These are phyloP conservation scores for Candolleomyces eurysporus DNA, from an alignment of 768 basidiomycete species.

Conservation along the genomic window DNA sequence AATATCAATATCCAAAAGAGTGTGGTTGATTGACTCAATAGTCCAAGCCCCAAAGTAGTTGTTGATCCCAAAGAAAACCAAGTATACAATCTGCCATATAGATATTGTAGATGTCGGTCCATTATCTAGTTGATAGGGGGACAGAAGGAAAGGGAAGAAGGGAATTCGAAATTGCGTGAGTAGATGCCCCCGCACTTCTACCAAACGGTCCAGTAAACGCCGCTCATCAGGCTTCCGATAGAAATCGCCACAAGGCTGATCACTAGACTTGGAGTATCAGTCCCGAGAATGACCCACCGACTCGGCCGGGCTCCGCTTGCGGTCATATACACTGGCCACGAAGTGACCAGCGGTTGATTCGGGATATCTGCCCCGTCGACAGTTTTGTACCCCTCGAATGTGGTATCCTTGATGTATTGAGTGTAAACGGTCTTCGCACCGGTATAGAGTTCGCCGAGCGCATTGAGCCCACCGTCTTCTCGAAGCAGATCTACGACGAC, in stretches of 20 bases:
- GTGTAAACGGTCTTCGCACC: conserved; percentile 46
- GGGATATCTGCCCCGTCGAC: conserved; percentile 36
- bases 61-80: not conserved
- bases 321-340: conserved; percentile 24
- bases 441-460: conserved; percentile 44
- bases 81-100: not conserved
- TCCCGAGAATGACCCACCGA: conserved; percentile 11
- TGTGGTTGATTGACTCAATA: too few species aligned
- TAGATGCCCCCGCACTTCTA: not conserved
- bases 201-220: not conserved
- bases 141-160: not conserved
- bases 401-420: conserved; percentile 24
- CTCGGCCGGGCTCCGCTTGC: conserved; percentile 16
- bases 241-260: not conserved
- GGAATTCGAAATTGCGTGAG: not conserved
- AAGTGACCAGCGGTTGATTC: conserved; percentile 33
- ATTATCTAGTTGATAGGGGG: too few species aligned
- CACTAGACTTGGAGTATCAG: not conserved
- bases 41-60: not conserved
- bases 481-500: conserved; percentile 37
- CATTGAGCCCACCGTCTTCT: conserved; percentile 43
- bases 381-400: conserved; percentile 29
- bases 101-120: too few species aligned
- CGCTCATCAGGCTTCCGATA: conserved; percentile 1
- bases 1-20: too few species aligned